Conservation (phyloP, 441 rosid species). For the Eruca vesicaria region DNA sequence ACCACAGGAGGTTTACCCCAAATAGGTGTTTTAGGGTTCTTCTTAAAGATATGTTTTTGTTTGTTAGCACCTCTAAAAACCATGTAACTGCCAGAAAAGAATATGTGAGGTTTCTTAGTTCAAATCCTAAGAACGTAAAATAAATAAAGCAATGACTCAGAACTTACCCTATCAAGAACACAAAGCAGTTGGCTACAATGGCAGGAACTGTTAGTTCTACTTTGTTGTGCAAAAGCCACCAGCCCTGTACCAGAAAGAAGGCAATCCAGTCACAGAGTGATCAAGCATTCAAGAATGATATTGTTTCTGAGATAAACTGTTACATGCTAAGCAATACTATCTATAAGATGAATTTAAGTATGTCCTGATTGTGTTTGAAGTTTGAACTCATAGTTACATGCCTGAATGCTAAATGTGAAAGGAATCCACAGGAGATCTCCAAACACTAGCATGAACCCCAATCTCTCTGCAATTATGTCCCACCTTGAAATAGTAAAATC, state of each 20-base stretch:
- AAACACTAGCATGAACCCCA: constrained; percentile 95
- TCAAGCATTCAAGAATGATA: constrained; percentile 2
- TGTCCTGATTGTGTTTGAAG: background rate
- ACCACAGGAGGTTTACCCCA: constrained; percentile 90
- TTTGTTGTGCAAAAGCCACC: constrained; percentile 88
- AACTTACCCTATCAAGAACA: constrained; percentile 75
- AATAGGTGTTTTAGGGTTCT: constrained; percentile 72
- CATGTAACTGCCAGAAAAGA: constrained; percentile 51
- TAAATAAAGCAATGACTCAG: background rate
- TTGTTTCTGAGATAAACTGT: background rate
- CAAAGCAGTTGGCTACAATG: constrained; percentile 54
- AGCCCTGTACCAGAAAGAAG: constrained; percentile 53
- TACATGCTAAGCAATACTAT: background rate
- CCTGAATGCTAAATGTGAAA: constrained; percentile 97
- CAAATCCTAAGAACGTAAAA: background rate
- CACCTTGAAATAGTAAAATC: constrained; percentile 48
- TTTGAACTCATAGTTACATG: constrained; percentile 34
- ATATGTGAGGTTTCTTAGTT: constrained; percentile 1
- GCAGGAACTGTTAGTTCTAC: constrained; percentile 65
- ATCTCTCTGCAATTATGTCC: constrained; percentile 96
- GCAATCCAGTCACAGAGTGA: constrained; percentile 15
- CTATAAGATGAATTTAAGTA: background rate
- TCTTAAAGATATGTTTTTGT: constrained; percentile 84
- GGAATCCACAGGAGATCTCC: constrained; percentile 97
- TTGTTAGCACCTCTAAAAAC: constrained; percentile 90